Conservation (phyloP, 441 rosid species). For the Kokia cookei region DNA sequence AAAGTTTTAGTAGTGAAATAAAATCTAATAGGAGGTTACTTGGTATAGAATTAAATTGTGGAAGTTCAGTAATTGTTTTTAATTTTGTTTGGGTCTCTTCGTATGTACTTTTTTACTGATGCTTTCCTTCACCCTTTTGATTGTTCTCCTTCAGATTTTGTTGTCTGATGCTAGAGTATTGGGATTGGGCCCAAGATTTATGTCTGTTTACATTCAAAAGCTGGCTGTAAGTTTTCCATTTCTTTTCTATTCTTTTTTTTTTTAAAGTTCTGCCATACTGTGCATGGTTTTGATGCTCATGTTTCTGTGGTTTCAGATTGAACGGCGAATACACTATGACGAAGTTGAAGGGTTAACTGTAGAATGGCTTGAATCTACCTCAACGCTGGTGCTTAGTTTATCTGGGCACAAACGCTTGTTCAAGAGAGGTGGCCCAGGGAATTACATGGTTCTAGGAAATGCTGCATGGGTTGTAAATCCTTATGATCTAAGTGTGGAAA, state of each 20-base stretch:
- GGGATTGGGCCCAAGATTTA: slow-evolving; percentile 83
- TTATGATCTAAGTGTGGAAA: slow-evolving; percentile 30
- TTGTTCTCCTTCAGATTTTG: slow-evolving; percentile 41
- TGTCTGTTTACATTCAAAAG: slow-evolving; percentile 75
- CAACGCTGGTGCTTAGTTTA: slow-evolving; percentile 60
- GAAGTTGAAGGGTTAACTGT: slow-evolving; percentile 69
- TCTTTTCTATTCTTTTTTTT: not conserved
- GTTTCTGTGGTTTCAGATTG: slow-evolving; percentile 43
- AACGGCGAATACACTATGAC: slow-evolving; percentile 69
- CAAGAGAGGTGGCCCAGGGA: slow-evolving; percentile 39
- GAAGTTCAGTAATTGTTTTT: not conserved
- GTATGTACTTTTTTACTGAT: not conserved
- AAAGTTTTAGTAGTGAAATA: too few relatives aligned
- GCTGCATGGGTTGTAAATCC: slow-evolving; percentile 56
- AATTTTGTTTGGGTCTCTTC: not conserved
- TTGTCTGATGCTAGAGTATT: slow-evolving; percentile 76
- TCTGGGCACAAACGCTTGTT: slow-evolving; percentile 30
- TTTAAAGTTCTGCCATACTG: not conserved
- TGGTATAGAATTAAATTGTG: not conserved
- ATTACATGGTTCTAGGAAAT: slow-evolving; percentile 46
- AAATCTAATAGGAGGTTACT: not conserved
- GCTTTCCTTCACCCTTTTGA: not conserved
- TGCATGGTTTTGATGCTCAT: not conserved
- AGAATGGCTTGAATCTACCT: slow-evolving; percentile 85
- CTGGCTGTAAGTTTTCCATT: slow-evolving; percentile 57